A percentile compares a stretch with the other conserved stretches of the same genome.
phyloP scores from a whole-genome alignment of 495 filamentous ascomycete species.

The Parachaetomium inaequale region DNA sequence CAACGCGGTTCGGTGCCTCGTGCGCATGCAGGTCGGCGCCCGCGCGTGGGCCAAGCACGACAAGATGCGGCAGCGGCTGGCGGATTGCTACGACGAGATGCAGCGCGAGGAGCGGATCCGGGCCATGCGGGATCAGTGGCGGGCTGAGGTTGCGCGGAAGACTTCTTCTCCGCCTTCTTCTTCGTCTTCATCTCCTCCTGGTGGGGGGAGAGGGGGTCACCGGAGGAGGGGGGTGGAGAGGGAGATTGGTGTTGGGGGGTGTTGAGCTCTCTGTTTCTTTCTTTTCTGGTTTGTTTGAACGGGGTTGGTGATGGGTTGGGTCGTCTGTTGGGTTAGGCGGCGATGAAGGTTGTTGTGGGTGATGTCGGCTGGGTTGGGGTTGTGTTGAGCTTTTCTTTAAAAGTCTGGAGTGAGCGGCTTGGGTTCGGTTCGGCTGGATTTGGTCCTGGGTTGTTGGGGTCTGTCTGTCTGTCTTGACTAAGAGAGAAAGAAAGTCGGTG shows the following conservation, averaged over 20 bases:
- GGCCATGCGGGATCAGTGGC: constrained; percentile 33
- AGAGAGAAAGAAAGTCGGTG: too few relatives aligned
- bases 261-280: not conserved
- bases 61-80: constrained; percentile 36
- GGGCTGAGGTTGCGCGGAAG: constrained; percentile 14
- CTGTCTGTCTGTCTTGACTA: too few relatives aligned
- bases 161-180: too few relatives aligned
- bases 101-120: constrained; percentile 33
- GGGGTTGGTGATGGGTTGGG: not conserved
- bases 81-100: constrained; percentile 38
- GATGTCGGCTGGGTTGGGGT: not conserved
- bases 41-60: constrained; percentile 41
- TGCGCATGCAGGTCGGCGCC: constrained; percentile 41
- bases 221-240: not conserved
- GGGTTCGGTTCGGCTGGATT: too few relatives aligned
- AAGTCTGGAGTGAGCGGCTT: not conserved
- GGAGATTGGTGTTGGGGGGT: not conserved
- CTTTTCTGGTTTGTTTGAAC: not conserved
- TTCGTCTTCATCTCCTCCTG: too few relatives aligned
- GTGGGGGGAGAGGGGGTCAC: too few relatives aligned
- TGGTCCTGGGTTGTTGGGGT: too few relatives aligned
- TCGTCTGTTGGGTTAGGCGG: not conserved
- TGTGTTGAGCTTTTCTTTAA: not conserved
- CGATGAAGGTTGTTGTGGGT: not conserved
- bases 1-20: constrained; percentile 39